phyloP scores from a whole-genome alignment of 257 asterid species.

The Datura wrightii region DNA sequence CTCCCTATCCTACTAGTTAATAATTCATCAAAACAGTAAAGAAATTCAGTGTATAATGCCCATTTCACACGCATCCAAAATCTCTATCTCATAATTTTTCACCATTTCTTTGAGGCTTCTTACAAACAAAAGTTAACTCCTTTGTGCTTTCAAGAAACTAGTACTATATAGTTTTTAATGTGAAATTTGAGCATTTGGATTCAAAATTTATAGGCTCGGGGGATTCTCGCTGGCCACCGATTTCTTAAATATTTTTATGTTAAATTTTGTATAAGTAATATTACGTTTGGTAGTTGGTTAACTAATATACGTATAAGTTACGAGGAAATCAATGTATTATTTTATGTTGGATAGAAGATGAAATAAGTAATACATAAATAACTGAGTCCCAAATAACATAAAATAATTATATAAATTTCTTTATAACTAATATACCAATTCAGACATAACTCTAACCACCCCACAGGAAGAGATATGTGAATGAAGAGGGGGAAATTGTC shows the following conservation, averaged over 20 bases:
- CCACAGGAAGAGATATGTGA: background rate
- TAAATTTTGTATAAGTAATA: too few species aligned
- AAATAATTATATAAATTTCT: too few species aligned
- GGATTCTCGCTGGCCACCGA: background rate
- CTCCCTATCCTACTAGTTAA: background rate
- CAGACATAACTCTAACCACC: too few species aligned
- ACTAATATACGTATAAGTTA: too few species aligned
- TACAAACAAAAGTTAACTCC: background rate
- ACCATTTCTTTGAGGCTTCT: background rate
- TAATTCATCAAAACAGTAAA: slow-evolving; percentile 2
- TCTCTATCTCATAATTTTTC: background rate
- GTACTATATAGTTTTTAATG: background rate
- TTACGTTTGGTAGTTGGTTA: too few species aligned
- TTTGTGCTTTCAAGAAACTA: too few species aligned
- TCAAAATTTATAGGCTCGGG: background rate
- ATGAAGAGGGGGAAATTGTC: background rate
- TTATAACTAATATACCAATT: too few species aligned
- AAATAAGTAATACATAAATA: too few species aligned
- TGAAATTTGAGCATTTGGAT: background rate
- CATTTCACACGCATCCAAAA: background rate
- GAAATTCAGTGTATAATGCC: background rate
- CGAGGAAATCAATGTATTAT: too few species aligned
- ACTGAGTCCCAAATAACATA: too few species aligned
- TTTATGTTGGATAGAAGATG: too few species aligned
- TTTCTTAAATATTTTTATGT: too few species aligned